Base-by-base conservation (phyloP, 306 rosid genomes). In the Casuarina glauca region DNA sequence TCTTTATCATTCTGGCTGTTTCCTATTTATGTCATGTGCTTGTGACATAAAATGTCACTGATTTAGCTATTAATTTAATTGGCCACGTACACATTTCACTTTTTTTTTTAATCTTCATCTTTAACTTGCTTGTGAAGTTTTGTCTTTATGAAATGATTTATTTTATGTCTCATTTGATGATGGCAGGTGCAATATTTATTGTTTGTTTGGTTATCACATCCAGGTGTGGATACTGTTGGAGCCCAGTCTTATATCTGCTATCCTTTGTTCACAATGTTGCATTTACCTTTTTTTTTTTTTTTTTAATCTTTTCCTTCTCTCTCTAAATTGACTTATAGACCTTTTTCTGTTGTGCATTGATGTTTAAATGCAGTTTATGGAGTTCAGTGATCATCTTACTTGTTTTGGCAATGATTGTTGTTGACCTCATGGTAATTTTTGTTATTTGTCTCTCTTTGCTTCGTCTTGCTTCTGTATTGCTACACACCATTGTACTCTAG, bases 161-260 rank as follows among this genome's bases (percentile, higher is more conserved):
- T 68, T 58, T 67, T 83, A 70, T 75, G 49, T 79, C 80, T 76
- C 53, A 26, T 77, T 42, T 55, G 81, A 57, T 76, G 60, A 63
- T 74, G 60, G 80, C 97, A 95, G 98, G 93, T 83, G 93, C 97
- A 60, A 88, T 95, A 85, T 95, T 95, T 82, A 80, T 92, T 78
- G 97, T 92, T 77, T 95, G 97, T 83, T 83, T 88, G 80, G 83
- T 90, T 76, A 83, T 92, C 79, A 92, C 98, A 60, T 89, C 90
- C 84, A 90, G 98, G 98, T 95, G 78, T 78, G 73, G 64, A 72
- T 86, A 79, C 71, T 79, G 49, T 78, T 77, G 74, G 72, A 72
- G 66, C 55, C 73, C 61, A 79, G 39, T 71, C 67, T 82, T 81
- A 66, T 17, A 60, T 6, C 49, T 49, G 45, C 49, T 57, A 69